Conservation (phyloP, 129 eudicot species). For the Chrysanthemum seticuspe region DNA sequence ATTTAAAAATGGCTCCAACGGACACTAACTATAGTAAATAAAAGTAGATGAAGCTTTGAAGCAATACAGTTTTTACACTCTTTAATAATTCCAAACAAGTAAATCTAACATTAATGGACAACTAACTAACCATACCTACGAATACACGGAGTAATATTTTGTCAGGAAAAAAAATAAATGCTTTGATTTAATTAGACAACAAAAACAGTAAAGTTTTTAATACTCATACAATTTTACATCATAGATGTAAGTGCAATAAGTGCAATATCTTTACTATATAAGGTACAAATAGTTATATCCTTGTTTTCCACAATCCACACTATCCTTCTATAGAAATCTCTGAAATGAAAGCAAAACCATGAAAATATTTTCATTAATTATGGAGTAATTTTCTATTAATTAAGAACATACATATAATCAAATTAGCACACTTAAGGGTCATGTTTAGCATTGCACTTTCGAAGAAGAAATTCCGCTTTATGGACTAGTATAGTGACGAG, state of each 20-base stretch:
- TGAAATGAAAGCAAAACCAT: conserved; percentile 25
- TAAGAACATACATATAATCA: neutral
- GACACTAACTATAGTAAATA: neutral
- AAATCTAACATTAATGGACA: neutral
- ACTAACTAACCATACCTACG: neutral
- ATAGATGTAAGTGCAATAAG: conserved; percentile 9
- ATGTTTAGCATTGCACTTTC: too few species aligned
- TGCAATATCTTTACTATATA: conserved; percentile 17
- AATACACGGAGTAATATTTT: neutral
- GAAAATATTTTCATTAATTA: conserved; percentile 4
- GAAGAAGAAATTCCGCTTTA: too few species aligned
- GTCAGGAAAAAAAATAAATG: neutral
- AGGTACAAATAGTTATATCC: conserved; percentile 13
- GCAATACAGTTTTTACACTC: too few species aligned
- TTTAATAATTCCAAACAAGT: neutral
- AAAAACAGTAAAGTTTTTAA: conserved; percentile 12
- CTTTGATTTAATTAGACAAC: conserved; percentile 21
- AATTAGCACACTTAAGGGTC: neutral
- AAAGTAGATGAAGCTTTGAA: neutral
- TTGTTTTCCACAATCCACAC: conserved; percentile 10
- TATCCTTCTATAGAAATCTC: conserved; percentile 16
- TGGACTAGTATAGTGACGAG: too few species aligned
- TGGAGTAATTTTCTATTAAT: neutral
- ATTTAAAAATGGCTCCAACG: neutral
- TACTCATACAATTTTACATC: conserved; percentile 1